These are phyloP conservation scores for Kuraishia hungarica DNA, from an alignment of 805 yeast genomes.

Conservation along the genomic window DNA sequence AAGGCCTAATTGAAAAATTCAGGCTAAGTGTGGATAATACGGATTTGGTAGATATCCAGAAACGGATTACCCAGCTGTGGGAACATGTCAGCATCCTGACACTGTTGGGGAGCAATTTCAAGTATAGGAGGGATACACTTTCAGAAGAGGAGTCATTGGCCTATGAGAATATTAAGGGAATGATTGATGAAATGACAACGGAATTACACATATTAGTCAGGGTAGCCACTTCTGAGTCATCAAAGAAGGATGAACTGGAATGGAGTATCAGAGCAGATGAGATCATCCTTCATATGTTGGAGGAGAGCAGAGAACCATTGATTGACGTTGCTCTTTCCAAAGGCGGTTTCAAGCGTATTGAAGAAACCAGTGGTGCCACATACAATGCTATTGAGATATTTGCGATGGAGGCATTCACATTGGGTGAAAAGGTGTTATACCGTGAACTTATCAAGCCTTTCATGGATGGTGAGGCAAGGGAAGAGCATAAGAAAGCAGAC, in stretches of 20 bases:
- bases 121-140: constrained; percentile 37
- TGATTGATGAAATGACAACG: constrained; percentile 25
- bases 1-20: constrained; percentile 56
- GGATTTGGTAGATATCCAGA: constrained; percentile 41
- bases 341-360: constrained; percentile 52
- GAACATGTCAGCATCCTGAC: constrained; percentile 31
- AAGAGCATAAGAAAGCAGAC: constrained; percentile 10
- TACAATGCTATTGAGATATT: constrained; percentile 49
- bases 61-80: constrained; percentile 41
- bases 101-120: constrained; percentile 35
- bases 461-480: constrained; percentile 10
- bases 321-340: constrained; percentile 61
- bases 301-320: constrained; percentile 51
- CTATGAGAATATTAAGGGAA: constrained; percentile 25
- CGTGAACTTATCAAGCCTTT: constrained; percentile 65
- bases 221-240: constrained; percentile 17
- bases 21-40: constrained; percentile 63
- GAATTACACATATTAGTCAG: constrained; percentile 38
- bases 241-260: constrained; percentile 32
- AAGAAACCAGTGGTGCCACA: constrained; percentile 59
- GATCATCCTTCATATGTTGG: constrained; percentile 62
- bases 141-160: constrained; percentile 40
- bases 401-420: constrained; percentile 62
- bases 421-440: constrained; percentile 46
- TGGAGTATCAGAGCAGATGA: constrained; percentile 63